Evolutionary conservation across 2,329 filamentous ascomycete species (phyloP), one percentile per base, ranked within the genome.

Genomic region (Ophiostoma sp.): DNA sequence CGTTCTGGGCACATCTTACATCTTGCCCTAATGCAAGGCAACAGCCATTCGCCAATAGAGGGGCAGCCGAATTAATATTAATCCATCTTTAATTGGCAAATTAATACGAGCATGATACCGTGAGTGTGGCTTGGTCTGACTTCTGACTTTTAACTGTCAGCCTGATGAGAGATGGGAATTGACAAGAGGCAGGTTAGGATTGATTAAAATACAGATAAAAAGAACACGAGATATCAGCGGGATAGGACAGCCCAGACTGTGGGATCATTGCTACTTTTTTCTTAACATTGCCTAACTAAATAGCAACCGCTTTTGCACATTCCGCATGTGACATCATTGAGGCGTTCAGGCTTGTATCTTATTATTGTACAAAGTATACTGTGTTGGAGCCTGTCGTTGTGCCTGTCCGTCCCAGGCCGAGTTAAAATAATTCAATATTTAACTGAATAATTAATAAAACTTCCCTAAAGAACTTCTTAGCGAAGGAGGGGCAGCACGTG

Each of bases 21-120:
- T 67, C 65, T 67, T 67, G 67, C 72, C 72, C 70, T 73, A 73
- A 71, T 72, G 71, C 69, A 71, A 73, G 71, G 68, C 68, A 68
- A 33, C 69, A 68, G 69, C 68, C 71, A 73, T 73, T 73, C 72
- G 70, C 69, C 70, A 72, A 73, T 73, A 68, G 54, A 54, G 65
- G 52, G 67, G 27, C 44, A 44, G 57, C 54, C 17, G 27, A 23
- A 31, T 31, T 67, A 67, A 67, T 17, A 31, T 31, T 48, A 41
- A n/a, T 31, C 27, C 10, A 44, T 31, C 10, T 31, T 48, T 67
- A 67, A 67, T 17, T 39, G 35, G 52, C 13, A 57, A 57, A 57
- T 57, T 31, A 23, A 57, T 57, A 57, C 52, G 52, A n/a, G n/a
- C 15, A n/a, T n/a, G 44, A 48, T 15, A 48, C 27, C 27, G 27